Conservation (phyloP, 148 eudicot species). For the Fagopyrum tataricum region DNA sequence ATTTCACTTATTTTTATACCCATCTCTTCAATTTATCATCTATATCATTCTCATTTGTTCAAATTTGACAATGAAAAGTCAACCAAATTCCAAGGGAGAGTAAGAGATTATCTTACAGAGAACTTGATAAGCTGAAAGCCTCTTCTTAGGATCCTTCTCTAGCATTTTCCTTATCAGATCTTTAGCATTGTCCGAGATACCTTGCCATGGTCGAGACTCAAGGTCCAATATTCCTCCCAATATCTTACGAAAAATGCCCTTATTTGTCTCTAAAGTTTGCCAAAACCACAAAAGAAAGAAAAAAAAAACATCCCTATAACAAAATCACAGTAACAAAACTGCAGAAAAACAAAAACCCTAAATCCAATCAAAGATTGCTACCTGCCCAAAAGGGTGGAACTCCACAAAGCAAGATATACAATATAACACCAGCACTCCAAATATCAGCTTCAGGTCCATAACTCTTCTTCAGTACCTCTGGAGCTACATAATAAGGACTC, state of each 20-base stretch:
- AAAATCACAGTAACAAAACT: constrained; percentile 19
- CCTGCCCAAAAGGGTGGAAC: constrained; percentile 88
- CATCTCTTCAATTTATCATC: too few relatives aligned
- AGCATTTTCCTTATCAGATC: constrained; percentile 62
- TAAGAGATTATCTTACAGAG: constrained; percentile 34
- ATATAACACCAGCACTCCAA: constrained; percentile 83
- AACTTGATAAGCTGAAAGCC: constrained; percentile 62
- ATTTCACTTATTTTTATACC: too few relatives aligned
- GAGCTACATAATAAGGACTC: constrained; percentile 76
- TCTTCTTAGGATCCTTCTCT: constrained; percentile 44
- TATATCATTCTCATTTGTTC: background rate
- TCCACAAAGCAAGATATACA: constrained; percentile 63
- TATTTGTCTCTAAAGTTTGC: constrained; percentile 48
- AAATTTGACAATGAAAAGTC: background rate
- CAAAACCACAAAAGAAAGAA: background rate
- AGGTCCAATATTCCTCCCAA: constrained; percentile 50
- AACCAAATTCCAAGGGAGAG: background rate
- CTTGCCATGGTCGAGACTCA: constrained; percentile 64
- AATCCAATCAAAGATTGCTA: constrained; percentile 12
- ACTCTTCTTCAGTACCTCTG: constrained; percentile 58
- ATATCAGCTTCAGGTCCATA: constrained; percentile 81
- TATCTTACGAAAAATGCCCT: constrained; percentile 63
- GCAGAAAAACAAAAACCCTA: background rate
- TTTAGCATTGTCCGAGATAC: constrained; percentile 61
- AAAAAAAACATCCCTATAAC: background rate